Conservation (phyloP, 805 yeast species). For the Isabelozyma gotoi region DNA sequence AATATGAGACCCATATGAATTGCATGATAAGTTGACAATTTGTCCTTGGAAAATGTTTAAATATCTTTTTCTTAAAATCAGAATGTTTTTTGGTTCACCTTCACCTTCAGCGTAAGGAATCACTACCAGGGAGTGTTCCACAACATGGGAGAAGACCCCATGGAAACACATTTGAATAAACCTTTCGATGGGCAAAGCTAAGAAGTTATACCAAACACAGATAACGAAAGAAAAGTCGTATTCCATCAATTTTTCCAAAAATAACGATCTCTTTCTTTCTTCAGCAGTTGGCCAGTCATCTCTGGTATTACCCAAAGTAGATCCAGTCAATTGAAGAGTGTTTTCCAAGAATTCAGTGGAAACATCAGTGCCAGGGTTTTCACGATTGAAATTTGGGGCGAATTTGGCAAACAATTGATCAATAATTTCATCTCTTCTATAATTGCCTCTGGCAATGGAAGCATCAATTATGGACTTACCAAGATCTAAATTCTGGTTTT, state of each 20-base stretch:
- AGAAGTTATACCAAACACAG: slow-evolving; percentile 57
- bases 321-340: slow-evolving; percentile 59
- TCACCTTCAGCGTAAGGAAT: slow-evolving; percentile 37
- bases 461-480: slow-evolving; percentile 68
- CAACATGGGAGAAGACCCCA: slow-evolving; percentile 88
- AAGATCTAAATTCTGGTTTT: slow-evolving; percentile 66
- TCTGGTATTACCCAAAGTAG: slow-evolving; percentile 77
- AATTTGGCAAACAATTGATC: slow-evolving; percentile 40
- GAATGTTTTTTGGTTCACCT: slow-evolving; percentile 41
- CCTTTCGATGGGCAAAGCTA: slow-evolving; percentile 60
- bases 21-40: slow-evolving; percentile 65
- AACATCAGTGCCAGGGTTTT: slow-evolving; percentile 17
- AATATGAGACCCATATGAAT: slow-evolving; percentile 89
- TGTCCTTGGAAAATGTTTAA: slow-evolving; percentile 61
- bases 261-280: slow-evolving; percentile 76
- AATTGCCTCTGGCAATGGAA: slow-evolving; percentile 56
- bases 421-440: slow-evolving; percentile 59
- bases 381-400: slow-evolving; percentile 37
- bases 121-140: slow-evolving; percentile 61
- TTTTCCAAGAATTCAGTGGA: slow-evolving; percentile 62
- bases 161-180: slow-evolving; percentile 77
- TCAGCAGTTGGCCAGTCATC: slow-evolving; percentile 94
- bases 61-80: slow-evolving; percentile 62
- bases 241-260: slow-evolving; percentile 69
- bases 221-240: slow-evolving; percentile 62